Percentiles rank a stretch among this genome's conserved stretches.
Conservation (phyloP, 2,329 filamentous ascomycete genomes). For the Neofusicoccum umdonicola region DNA sequence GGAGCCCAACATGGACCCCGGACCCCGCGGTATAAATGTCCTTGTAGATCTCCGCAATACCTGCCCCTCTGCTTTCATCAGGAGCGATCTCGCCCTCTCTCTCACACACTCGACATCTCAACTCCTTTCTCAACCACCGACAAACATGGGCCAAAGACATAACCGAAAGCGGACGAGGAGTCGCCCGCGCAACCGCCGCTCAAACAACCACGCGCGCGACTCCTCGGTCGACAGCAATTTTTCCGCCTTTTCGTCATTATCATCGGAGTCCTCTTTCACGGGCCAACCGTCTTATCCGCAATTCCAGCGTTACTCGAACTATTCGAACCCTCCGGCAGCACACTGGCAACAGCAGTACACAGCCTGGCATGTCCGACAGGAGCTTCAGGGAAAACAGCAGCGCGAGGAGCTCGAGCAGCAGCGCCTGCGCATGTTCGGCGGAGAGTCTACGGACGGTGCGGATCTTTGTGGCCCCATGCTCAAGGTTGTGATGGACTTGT, state of each 20-base stretch:
- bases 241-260: slow-evolving; percentile 25
- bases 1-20: not conserved
- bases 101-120: not conserved
- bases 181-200: slow-evolving; percentile 40
- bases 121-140: not conserved
- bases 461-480: slow-evolving; percentile 46
- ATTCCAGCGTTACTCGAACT: slow-evolving; percentile 21
- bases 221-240: slow-evolving; percentile 6
- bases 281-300: slow-evolving; percentile 29
- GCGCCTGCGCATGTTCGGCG: slow-evolving; percentile 44
- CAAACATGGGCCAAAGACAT: slow-evolving; percentile 42
- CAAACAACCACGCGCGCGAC: slow-evolving; percentile 21
- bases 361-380: slow-evolving; percentile 36
- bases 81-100: not conserved
- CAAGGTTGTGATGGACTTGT: slow-evolving; percentile 46
- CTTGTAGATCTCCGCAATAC: not conserved
- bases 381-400: slow-evolving; percentile 21
- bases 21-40: slow-evolving; percentile 4
- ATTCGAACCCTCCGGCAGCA: slow-evolving; percentile 21
- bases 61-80: not conserved
- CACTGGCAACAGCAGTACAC: slow-evolving; percentile 39
- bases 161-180: slow-evolving; percentile 45
- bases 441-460: slow-evolving; percentile 41
- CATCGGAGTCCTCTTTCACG: slow-evolving; percentile 28
- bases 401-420: slow-evolving; percentile 29